phyloP scores from a whole-genome alignment of 1,139 yeast genomes.

The Blastobotrys serpentis region DNA sequence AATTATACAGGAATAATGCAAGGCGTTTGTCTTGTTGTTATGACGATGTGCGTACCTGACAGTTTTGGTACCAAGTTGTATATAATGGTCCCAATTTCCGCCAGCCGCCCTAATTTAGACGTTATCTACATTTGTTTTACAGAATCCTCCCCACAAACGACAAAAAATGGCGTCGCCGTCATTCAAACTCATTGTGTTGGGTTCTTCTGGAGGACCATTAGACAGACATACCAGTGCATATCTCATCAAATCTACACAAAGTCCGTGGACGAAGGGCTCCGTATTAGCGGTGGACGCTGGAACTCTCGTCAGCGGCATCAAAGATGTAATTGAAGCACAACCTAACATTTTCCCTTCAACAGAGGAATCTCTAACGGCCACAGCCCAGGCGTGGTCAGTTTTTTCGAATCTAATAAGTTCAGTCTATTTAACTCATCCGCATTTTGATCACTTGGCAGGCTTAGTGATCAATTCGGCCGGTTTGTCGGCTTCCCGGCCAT shows the following conservation, averaged over 20 bases:
- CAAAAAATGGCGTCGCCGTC: constrained; percentile 4
- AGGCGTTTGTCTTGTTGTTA: not conserved
- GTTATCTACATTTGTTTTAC: not conserved
- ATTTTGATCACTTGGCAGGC: constrained; percentile 75
- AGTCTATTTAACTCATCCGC: constrained; percentile 76
- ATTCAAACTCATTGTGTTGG: constrained; percentile 13
- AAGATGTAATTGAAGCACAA: constrained; percentile 47
- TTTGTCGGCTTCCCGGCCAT: constrained; percentile 41
- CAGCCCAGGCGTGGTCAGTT: constrained; percentile 39
- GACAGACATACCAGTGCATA: constrained; percentile 43
- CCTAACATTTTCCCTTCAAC: not conserved
- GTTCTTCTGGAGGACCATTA: constrained; percentile 32
- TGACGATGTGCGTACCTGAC: not conserved
- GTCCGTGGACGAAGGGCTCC: constrained; percentile 40
- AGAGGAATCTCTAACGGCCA: not conserved
- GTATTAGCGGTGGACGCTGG: constrained; percentile 78
- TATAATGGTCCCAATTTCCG: not conserved
- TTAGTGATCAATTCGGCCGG: constrained; percentile 71
- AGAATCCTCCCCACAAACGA: not conserved
- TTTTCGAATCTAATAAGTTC: constrained; percentile 37
- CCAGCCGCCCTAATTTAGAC: not conserved
- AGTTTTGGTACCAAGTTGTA: no score
- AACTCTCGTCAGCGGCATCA: constrained; percentile 58
- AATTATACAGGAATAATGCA: not conserved
- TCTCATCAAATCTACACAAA: constrained; percentile 55